phyloP scores from a whole-genome alignment of 2,329 filamentous ascomycete species.

The Akanthomyces lecanii region DNA sequence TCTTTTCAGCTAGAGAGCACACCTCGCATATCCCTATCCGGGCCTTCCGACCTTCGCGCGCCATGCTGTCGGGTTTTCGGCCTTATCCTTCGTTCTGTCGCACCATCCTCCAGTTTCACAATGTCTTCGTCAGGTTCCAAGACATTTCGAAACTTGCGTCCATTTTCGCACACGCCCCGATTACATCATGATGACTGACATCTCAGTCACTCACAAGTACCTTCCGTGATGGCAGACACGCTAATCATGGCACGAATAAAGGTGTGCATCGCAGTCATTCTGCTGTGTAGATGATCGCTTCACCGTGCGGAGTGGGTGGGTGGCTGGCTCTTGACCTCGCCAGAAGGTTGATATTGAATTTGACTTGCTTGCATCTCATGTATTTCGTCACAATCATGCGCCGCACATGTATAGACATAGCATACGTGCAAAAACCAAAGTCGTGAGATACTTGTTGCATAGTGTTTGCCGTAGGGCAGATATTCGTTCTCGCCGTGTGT shows the following conservation, averaged over 20 bases:
- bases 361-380: no score
- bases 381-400: no score
- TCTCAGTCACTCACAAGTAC: background rate
- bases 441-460: background rate
- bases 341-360: no score
- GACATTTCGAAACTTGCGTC: background rate
- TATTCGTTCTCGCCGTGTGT: background rate
- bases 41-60: background rate
- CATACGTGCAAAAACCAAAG: no score
- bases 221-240: background rate
- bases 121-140: background rate
- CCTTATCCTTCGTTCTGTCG: background rate
- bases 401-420: no score
- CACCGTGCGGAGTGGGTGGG: no score
- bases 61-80: background rate
- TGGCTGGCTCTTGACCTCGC: no score
- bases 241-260: background rate
- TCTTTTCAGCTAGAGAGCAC: background rate
- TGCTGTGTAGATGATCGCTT: background rate
- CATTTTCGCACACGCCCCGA: background rate
- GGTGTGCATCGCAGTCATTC: no score
- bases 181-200: background rate
- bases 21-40: background rate
- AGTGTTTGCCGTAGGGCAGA: background rate
- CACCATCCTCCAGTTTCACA: background rate